A percentile compares a stretch with the other conserved stretches of the same genome.
These are phyloP conservation scores for Vaccinium corymbosum DNA, from an alignment of 148 eudicot genomes.

Conservation along the genomic window DNA sequence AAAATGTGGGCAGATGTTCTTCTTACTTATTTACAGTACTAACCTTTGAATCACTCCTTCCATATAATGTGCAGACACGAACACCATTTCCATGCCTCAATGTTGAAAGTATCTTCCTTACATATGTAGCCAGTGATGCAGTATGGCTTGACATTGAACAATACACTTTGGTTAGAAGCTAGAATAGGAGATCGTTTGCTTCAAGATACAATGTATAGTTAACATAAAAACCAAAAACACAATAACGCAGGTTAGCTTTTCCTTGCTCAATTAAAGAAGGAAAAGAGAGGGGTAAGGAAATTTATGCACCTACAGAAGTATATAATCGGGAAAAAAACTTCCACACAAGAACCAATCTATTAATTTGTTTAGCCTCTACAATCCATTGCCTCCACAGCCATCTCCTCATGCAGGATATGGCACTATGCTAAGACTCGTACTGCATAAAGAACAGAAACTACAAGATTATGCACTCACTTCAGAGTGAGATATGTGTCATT, in stretches of 20 bases:
- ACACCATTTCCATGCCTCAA: slow-evolving; percentile 75
- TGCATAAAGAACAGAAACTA: neutral
- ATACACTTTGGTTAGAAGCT: slow-evolving; percentile 5
- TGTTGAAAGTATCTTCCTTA: slow-evolving; percentile 49
- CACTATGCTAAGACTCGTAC: neutral
- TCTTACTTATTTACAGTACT: slow-evolving; percentile 14
- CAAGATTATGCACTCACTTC: neutral
- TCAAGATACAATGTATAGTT: neutral
- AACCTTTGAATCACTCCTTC: slow-evolving; percentile 48
- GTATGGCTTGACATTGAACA: slow-evolving; percentile 58
- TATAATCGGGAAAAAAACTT: neutral
- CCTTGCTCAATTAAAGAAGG: neutral
- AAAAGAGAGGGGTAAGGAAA: neutral
- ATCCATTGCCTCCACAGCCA: neutral
- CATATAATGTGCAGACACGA: slow-evolving; percentile 64
- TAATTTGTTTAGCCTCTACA: neutral
- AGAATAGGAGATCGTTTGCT: slow-evolving; percentile 12
- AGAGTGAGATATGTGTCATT: neutral
- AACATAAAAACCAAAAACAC: slow-evolving; percentile 10
- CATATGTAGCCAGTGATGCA: slow-evolving; percentile 61
- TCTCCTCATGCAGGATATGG: neutral
- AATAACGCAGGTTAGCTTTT: neutral
- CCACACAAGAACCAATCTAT: neutral
- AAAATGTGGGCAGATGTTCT: neutral
- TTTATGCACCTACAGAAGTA: neutral